Evolutionary conservation across 2,329 filamentous ascomycete species (phyloP).

Genomic region (Chaetomium sp.): DNA sequence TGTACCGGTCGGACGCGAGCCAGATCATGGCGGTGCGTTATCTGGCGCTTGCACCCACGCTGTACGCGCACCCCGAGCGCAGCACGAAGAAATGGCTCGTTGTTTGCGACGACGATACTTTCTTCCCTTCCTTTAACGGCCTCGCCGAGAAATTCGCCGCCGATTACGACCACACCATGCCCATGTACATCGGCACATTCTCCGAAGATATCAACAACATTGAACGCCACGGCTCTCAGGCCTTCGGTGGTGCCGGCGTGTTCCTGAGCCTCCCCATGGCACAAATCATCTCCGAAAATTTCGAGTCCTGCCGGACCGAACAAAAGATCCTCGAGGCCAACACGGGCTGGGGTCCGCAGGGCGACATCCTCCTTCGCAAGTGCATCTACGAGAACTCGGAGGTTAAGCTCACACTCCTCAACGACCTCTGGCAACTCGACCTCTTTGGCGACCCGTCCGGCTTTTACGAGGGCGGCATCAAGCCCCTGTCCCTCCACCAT

Average conservation of each 20-base stretch:
- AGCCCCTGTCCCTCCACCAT: conserved; percentile 57
- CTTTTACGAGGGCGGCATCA: conserved; percentile 57
- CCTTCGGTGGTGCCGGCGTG: conserved; percentile 57
- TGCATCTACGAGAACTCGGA: conserved; percentile 59
- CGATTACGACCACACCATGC: conserved; percentile 44
- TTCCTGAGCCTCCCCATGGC: conserved; percentile 49
- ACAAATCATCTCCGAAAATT: conserved; percentile 26
- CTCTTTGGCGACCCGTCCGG: conserved; percentile 54
- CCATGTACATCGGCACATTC: conserved; percentile 55
- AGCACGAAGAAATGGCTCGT: conserved; percentile 51
- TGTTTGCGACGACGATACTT: conserved; percentile 59
- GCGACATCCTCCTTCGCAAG: conserved; percentile 55
- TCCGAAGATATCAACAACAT: conserved; percentile 57
- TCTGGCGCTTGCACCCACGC: conserved; percentile 46
- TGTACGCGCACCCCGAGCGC: conserved; percentile 47
- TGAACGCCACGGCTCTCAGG: conserved; percentile 55
- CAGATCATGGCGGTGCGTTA: conserved; percentile 55
- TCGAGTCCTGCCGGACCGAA: conserved; percentile 34
- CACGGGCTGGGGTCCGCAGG: conserved; percentile 53
- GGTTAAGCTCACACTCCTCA: conserved; percentile 49
- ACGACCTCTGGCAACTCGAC: conserved; percentile 56
- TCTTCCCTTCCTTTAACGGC: conserved; percentile 53
- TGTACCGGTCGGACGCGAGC: conserved; percentile 46
- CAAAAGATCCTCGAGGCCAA: conserved; percentile 49
- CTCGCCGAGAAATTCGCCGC: conserved; percentile 43